Conservation (phyloP, 805 yeast genomes). For the Ogataea glucozyma region DNA sequence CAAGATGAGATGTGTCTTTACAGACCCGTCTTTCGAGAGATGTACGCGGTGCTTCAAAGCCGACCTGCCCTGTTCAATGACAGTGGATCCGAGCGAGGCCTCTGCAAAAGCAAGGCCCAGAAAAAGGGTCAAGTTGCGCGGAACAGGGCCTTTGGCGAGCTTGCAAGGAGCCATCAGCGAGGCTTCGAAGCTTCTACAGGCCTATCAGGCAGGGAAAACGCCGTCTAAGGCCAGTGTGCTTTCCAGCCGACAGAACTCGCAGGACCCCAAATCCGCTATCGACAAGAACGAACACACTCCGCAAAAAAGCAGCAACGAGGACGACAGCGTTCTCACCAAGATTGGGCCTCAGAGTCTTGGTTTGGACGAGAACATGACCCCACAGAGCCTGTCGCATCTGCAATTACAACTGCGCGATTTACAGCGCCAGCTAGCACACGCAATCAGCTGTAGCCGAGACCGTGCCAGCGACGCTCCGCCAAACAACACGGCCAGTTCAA, state of each 20-base stretch:
- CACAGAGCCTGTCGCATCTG: constrained; percentile 24
- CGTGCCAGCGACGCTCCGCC: constrained; percentile 5
- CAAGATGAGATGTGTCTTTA: constrained; percentile 53
- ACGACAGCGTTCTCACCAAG: constrained; percentile 5
- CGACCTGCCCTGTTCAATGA: constrained; percentile 48
- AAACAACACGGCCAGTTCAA: constrained; percentile 31
- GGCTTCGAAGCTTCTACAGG: constrained; percentile 26
- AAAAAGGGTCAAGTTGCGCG: constrained; percentile 31
- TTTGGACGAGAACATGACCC: constrained; percentile 24
- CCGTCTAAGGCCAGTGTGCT: constrained; percentile 2
- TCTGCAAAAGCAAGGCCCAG: constrained; percentile 40
- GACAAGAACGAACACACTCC: constrained; percentile 12
- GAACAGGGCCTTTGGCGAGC: constrained; percentile 29
- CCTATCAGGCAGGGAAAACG: constrained; percentile 24
- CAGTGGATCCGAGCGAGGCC: constrained; percentile 51
- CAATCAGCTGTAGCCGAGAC: constrained; percentile 21
- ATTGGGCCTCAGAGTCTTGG: background rate
- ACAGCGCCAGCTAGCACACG: constrained; percentile 34
- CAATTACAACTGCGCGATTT: constrained; percentile 35
- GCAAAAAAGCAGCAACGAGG: constrained; percentile 9
- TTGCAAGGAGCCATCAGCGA: constrained; percentile 31
- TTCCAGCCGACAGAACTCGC: too few species aligned
- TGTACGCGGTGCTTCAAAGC: constrained; percentile 49
- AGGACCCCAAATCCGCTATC: too few species aligned
- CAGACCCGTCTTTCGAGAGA: constrained; percentile 43